Percentiles rank a stretch among this genome's conserved stretches.
These are phyloP conservation scores for Claviceps purpurea DNA, from an alignment of 2,329 filamentous ascomycete species.

Conservation along the genomic window DNA sequence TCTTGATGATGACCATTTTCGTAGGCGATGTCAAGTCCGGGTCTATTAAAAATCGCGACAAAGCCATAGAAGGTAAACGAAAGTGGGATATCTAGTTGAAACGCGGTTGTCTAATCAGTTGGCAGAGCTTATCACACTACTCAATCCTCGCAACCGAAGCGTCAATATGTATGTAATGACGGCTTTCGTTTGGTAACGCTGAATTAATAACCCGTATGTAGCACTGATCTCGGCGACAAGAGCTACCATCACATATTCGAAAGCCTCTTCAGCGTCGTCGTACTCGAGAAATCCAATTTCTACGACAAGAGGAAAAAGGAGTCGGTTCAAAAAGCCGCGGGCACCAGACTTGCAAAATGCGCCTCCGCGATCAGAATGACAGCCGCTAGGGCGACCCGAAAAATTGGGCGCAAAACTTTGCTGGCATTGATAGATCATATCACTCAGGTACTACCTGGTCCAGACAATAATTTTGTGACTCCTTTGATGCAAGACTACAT, in stretches of 20 bases:
- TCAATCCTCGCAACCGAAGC: constrained; percentile 23
- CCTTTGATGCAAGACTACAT: constrained; percentile 66
- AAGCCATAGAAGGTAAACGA: constrained; percentile 26
- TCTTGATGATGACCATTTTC: constrained; percentile 6
- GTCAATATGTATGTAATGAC: constrained; percentile 23
- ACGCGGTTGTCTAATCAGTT: neutral
- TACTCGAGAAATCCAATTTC: constrained; percentile 54
- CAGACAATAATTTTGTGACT: constrained; percentile 49
- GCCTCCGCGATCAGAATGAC: constrained; percentile 59
- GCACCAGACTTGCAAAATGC: constrained; percentile 50
- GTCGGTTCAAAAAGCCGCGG: constrained; percentile 31
- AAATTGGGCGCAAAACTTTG: constrained; percentile 64
- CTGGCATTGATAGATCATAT: constrained; percentile 71
- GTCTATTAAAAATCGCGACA: constrained; percentile 24
- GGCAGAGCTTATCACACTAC: constrained; percentile 23
- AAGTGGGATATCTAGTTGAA: neutral
- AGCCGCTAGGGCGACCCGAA: constrained; percentile 54
- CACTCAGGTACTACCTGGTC: constrained; percentile 53
- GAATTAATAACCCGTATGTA: constrained; percentile 6
- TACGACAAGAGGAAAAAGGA: constrained; percentile 38
- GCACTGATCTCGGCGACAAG: constrained; percentile 50
- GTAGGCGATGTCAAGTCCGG: constrained; percentile 22
- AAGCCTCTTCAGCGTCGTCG: constrained; percentile 56
- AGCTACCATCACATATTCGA: constrained; percentile 75
- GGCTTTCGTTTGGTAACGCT: neutral